Evolutionary conservation across 371 early-diverging fungal species (phyloP).

Genomic region (Mucor irregularis): DNA sequence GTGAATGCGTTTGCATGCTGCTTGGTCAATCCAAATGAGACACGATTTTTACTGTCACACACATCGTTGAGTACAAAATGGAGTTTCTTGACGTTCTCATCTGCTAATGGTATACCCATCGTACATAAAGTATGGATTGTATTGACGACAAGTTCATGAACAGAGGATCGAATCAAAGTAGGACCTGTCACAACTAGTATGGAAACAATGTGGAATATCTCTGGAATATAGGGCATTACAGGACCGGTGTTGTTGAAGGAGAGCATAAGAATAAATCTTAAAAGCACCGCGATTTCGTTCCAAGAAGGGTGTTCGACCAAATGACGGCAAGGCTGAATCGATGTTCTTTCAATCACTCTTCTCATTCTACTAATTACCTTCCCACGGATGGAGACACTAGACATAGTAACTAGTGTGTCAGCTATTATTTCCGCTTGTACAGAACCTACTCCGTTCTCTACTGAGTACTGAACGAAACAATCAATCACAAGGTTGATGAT

Average conservation of each 20-base stretch:
- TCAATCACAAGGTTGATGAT: conserved; percentile 79
- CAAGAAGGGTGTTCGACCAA: conserved; percentile 82
- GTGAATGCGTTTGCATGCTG: conserved; percentile 75
- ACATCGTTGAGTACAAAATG: conserved; percentile 65
- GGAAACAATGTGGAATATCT: conserved; percentile 83
- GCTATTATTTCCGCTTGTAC: conserved; percentile 81
- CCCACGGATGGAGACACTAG: conserved; percentile 77
- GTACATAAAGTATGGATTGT: conserved; percentile 87
- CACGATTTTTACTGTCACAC: conserved; percentile 74
- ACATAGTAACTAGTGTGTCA: conserved; percentile 83
- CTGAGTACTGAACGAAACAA: conserved; percentile 75
- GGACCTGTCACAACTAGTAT: conserved; percentile 84
- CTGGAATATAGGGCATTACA: conserved; percentile 77
- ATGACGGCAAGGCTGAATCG: conserved; percentile 65
- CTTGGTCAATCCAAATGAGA: conserved; percentile 80
- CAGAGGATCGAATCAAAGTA: conserved; percentile 78
- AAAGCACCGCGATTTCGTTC: conserved; percentile 85
- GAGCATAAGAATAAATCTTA: conserved; percentile 84
- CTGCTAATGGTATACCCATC: conserved; percentile 53
- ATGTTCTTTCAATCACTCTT: conserved; percentile 73
- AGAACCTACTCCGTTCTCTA: conserved; percentile 80
- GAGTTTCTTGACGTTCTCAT: conserved; percentile 61
- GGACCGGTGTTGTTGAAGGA: conserved; percentile 81
- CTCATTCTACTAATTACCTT: conserved; percentile 81
- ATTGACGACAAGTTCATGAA: conserved; percentile 92